Evolutionary conservation across 1,284 basidiomycete species (phyloP), one percentile per base, ranked within the genome.

Genomic region (Pseudozyma tsukubaensis): DNA sequence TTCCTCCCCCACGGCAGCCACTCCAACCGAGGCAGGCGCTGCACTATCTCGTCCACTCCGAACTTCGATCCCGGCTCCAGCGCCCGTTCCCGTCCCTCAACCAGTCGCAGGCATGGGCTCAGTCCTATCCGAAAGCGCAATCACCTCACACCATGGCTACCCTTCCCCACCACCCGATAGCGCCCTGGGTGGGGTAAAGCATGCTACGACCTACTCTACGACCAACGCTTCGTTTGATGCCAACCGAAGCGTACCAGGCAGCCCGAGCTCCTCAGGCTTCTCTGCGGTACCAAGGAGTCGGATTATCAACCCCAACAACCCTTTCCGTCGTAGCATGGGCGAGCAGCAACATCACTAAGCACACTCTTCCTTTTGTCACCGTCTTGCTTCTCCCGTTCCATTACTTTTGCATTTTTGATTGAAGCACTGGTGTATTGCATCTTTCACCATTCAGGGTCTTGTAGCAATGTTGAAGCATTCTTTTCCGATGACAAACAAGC

Each of bases 241-340:
- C 5, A 36, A 50, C 49, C 35, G 37, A 16, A 56, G 61, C 44
- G 55, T 52, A 9, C 51, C 67, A 7, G 55, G 47, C 14, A 58
- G 58, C 24, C 63, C 72, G 13, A 59, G 62, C 18, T 57, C 60
- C 21, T 66, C 66, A 18, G 61, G 58, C 12, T 61, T 64, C 39
- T 44, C 55, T 35, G 44, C 50, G n/a, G 48, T 56, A 21, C 59
- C 61, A 11, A 50, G 66, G 8, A 70, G 59, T 14, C 55, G 63
- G 37, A 72, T 64, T 14, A 6, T 72, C 43, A 79, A 78, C 39
- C 76, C 77, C 5, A 79, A 76, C 50, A 78, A 79, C 36, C 78
- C 78, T 10, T 79, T 79, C 67, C 66, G 78, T 1, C 59, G 55
- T 6, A 70, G 67, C 54, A 59, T 66, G 62, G 72, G 72, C 16